Evolutionary conservation across 768 basidiomycete genomes (phyloP).

Genomic region (Epithele typhae): DNA sequence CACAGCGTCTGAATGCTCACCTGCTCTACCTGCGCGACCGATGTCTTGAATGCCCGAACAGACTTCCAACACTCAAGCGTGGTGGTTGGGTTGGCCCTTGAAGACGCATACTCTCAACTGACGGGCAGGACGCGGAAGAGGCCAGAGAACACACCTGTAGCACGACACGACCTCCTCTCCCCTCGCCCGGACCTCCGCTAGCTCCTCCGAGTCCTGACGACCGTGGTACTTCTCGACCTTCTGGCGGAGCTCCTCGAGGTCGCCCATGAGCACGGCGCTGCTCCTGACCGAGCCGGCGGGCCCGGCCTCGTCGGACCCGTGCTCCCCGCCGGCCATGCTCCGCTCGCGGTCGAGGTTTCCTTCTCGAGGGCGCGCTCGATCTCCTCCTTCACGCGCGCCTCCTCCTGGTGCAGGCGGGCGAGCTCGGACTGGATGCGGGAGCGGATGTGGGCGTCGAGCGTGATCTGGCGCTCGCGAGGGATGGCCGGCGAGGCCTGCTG

Average conservation of each 20-base stretch:
- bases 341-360: conserved; percentile 83
- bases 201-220: conserved; percentile 48
- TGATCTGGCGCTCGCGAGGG: conserved; percentile 64
- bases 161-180: conserved; percentile 66
- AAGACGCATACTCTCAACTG: not conserved
- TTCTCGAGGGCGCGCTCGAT: conserved; percentile 79
- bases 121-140: not conserved
- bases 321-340: conserved; percentile 39
- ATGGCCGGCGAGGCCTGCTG: conserved; percentile 53
- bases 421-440: conserved; percentile 69
- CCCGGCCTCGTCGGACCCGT: conserved; percentile 30
- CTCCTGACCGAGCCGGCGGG: conserved; percentile 43
- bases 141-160: conserved; percentile 55
- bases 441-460: conserved; percentile 70
- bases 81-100: conserved; percentile 39
- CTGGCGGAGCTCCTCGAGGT: conserved; percentile 67
- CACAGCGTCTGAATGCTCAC: conserved; percentile 32
- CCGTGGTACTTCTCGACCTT: conserved; percentile 71
- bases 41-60: conserved; percentile 63
- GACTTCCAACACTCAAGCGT: conserved; percentile 75
- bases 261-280: conserved; percentile 61
- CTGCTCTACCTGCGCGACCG: conserved; percentile 66
- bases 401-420: conserved; percentile 59
- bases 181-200: conserved; percentile 51
- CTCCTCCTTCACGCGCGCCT: conserved; percentile 62